A percentile compares a stretch with the other conserved stretches of the same genome.
These are phyloP conservation scores for Oldenlandia corymbosa DNA, from an alignment of 257 asterid species.

Conservation along the genomic window DNA sequence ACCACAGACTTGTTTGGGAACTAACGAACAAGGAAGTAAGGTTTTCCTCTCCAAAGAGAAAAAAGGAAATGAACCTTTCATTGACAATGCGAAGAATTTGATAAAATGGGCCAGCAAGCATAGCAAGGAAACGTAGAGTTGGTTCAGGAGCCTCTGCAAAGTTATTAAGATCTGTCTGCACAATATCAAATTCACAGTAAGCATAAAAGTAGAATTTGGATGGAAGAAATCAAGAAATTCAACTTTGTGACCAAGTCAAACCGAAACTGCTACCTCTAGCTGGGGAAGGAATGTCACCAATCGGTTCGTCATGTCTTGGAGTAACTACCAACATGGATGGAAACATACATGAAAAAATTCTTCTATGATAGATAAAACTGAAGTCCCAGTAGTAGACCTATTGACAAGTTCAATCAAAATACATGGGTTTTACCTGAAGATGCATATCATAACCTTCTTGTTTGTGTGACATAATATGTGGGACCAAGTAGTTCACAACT, in stretches of 20 bases:
- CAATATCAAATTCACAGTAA: slow-evolving; percentile 21
- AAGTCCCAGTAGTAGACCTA: too few relatives aligned
- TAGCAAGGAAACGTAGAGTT: slow-evolving; percentile 75
- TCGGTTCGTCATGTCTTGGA: slow-evolving; percentile 75
- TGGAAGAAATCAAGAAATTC: slow-evolving; percentile 17
- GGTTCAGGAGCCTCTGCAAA: slow-evolving; percentile 80
- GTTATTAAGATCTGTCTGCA: slow-evolving; percentile 84
- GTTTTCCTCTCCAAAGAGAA: too few relatives aligned
- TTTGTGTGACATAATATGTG: slow-evolving; percentile 71
- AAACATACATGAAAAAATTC: not conserved
- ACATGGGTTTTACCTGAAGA: slow-evolving; percentile 88
- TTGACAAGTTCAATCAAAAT: too few relatives aligned
- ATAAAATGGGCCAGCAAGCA: slow-evolving; percentile 92
- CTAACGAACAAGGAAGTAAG: slow-evolving; percentile 8
- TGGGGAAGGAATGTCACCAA: slow-evolving; percentile 88
- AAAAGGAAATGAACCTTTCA: too few relatives aligned
- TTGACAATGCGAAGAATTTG: slow-evolving; percentile 75
- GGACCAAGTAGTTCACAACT: slow-evolving; percentile 68
- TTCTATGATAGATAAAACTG: too few relatives aligned
- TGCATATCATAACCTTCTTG: slow-evolving; percentile 72
- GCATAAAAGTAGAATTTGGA: slow-evolving; percentile 19
- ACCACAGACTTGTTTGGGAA: not conserved
- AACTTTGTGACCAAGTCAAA: slow-evolving; percentile 10
- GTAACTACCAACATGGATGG: slow-evolving; percentile 62
- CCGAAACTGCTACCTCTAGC: slow-evolving; percentile 59